Evolutionary conservation across 2,329 filamentous ascomycete species (phyloP).

Genomic region (Microcyclosporella mali): DNA sequence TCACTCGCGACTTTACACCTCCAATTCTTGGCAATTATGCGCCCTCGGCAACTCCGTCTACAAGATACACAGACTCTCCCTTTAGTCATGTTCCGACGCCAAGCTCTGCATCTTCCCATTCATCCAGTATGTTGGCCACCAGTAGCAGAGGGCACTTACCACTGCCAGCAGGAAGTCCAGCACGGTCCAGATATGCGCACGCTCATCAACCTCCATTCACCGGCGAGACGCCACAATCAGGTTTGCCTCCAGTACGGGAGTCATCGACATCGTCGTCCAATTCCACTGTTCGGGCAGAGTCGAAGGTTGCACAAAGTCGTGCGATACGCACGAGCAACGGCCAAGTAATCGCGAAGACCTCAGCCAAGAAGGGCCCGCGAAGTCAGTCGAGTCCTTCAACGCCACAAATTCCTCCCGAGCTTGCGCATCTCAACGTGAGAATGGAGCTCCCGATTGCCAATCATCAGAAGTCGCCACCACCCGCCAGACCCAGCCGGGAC

Average conservation of each 20-base stretch:
- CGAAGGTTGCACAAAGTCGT: constrained; percentile 1
- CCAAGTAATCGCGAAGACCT: neutral
- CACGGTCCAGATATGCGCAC: constrained; percentile 55
- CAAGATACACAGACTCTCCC: constrained; percentile 67
- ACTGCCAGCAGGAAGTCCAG: constrained; percentile 49
- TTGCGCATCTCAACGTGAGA: constrained; percentile 55
- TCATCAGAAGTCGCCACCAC: constrained; percentile 40
- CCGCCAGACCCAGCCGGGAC: constrained; percentile 40
- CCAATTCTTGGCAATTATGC: constrained; percentile 40
- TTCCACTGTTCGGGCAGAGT: constrained; percentile 35
- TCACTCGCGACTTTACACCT: constrained; percentile 18
- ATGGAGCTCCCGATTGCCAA: constrained; percentile 43
- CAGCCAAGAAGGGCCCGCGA: neutral
- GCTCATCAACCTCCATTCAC: constrained; percentile 47
- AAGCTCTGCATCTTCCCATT: constrained; percentile 70
- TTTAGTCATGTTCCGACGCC: constrained; percentile 75
- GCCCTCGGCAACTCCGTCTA: constrained; percentile 66
- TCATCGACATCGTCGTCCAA: constrained; percentile 64
- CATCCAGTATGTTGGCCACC: constrained; percentile 53
- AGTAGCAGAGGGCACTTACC: constrained; percentile 40
- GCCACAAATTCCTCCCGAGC: constrained; percentile 30
- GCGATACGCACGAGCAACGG: neutral
- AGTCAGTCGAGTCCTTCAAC: neutral
- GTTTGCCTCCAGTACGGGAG: constrained; percentile 61
- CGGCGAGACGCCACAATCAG: constrained; percentile 46